phyloP scores from a whole-genome alignment of 768 basidiomycete genomes.

The Suillus subalutaceus region DNA sequence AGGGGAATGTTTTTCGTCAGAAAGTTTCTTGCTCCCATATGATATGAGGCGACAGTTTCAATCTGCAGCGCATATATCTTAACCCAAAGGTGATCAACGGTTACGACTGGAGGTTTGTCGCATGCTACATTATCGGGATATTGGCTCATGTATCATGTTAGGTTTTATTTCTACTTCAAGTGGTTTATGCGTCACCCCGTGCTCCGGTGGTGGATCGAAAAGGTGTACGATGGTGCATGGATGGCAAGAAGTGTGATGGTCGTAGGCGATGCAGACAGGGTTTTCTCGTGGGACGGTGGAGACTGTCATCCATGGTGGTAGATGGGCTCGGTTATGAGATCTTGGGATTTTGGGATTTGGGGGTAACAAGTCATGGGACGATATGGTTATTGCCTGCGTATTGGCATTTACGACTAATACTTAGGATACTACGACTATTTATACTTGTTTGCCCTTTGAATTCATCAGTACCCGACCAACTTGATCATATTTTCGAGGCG shows the following conservation, averaged over 20 bases:
- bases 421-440: background rate
- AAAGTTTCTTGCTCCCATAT: conserved; percentile 46
- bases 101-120: conserved; percentile 39
- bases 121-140: background rate
- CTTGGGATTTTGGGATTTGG: background rate
- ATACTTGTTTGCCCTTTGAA: background rate
- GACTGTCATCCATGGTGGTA: conserved; percentile 17
- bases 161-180: conserved; percentile 38
- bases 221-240: conserved; percentile 38
- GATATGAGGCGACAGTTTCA: conserved; percentile 45
- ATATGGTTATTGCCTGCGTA: background rate
- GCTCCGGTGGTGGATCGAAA: conserved; percentile 45
- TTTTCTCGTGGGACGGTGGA: conserved; percentile 18
- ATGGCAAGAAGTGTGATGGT: conserved; percentile 40
- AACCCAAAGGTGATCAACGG: conserved; percentile 44
- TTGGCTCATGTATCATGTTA: conserved; percentile 6
- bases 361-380: background rate
- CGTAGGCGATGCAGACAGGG: conserved; percentile 34
- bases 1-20: conserved; percentile 40
- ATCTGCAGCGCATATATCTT: conserved; percentile 37
- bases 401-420: background rate
- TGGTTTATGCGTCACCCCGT: conserved; percentile 40
- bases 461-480: background rate
- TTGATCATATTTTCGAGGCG: background rate
- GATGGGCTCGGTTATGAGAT: background rate